Evolutionary conservation across 2,329 filamentous ascomycete species (phyloP), one percentile per base, ranked within the genome.

Genomic region (Microsporum ferrugineum): DNA sequence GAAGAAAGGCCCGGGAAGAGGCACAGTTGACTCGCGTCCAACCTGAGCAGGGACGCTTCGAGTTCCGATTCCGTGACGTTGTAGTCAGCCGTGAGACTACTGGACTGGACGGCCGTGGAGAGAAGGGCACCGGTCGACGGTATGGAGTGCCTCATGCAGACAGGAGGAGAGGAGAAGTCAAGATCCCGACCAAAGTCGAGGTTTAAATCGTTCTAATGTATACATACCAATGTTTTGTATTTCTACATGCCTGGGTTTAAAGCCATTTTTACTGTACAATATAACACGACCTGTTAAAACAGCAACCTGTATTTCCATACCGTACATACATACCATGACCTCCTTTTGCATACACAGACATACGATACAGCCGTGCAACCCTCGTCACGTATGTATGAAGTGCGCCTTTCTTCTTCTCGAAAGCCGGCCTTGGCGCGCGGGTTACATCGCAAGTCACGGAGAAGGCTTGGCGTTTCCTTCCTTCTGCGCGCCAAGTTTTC

Each of bases 141-240:
- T 87, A 87, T 68, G 84, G 84, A 67, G 77, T 85, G 62, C 84
- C 84, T 57, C 79, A 79, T 66, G 75, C 83, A 67, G 84, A 86
- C 64, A 75, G 84, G 63, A 85, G 85, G 78, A 81, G 80, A 72
- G 84, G 83, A 29, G 74, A 78, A 64, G 75, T 84, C 67, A 86
- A 86, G 77, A 85, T 86, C 64, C 83, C 84, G 10, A 84, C 79
- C 27, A 78, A 76, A 64, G 83, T 86, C 56, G 79, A 81, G 65
- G 76, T 76, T 51, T 78, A 72, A 51, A 23, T 51, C 6, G 6
- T 45, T n/a, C n/a, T 49, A 49, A 45, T 45, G 14, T 23, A 45
- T 23, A 23, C 17, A 45, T 49, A 27, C 10, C 45, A 49, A 7
- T 29, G 47, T 33, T 53, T n/a, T 53, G 12, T 53, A n/a, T 33